Conservation (phyloP, 1,139 yeast species). For the Debaryomyces fabryi region DNA sequence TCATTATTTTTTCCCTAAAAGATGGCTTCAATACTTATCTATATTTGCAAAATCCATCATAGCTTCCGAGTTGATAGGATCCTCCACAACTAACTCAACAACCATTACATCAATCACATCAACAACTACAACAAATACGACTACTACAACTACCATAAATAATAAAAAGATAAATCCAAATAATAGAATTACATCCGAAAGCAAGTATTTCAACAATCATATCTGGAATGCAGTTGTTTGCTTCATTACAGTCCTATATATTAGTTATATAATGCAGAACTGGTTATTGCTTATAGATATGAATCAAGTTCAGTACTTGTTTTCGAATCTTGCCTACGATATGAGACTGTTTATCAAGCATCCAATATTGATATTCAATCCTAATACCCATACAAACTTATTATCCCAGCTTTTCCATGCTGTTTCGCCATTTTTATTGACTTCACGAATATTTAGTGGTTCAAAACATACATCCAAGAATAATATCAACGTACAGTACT, state of each 20-base stretch:
- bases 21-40: conserved; percentile 41
- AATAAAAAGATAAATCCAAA: conserved; percentile 6
- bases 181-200: conserved; percentile 21
- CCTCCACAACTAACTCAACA: conserved; percentile 23
- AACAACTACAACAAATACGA: conserved; percentile 14
- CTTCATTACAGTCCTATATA: conserved; percentile 32
- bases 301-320: neutral
- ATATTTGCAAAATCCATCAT: conserved; percentile 52
- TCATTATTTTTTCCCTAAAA: conserved; percentile 33
- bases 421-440: conserved; percentile 5
- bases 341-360: neutral
- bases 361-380: conserved; percentile 1
- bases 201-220: conserved; percentile 22
- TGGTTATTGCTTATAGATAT: conserved; percentile 3
- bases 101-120: conserved; percentile 26
- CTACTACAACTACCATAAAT: conserved; percentile 19
- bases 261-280: conserved; percentile 26
- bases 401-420: conserved; percentile 2
- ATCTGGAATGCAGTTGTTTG: conserved; percentile 32
- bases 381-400: conserved; percentile 1
- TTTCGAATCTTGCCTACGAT: neutral
- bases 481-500: neutral
- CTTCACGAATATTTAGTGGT: conserved; percentile 3
- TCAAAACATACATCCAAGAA: neutral
- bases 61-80: conserved; percentile 53